These are phyloP conservation scores for Pisolithus marmoratus DNA, from an alignment of 768 basidiomycete species.

Conservation along the genomic window DNA sequence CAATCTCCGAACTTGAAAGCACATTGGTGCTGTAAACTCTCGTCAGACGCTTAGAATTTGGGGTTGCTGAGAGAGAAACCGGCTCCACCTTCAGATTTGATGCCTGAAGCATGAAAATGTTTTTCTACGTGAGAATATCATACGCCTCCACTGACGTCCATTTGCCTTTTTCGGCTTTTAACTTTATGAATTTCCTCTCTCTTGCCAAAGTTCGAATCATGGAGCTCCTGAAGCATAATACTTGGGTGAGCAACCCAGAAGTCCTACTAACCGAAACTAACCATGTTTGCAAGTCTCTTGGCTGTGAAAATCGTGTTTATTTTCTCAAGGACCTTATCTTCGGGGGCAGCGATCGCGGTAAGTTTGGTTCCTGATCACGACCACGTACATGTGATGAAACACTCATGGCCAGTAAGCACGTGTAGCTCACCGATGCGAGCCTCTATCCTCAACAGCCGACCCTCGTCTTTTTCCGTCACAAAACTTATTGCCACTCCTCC, in stretches of 20 bases:
- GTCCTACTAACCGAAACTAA: slow-evolving; percentile 30
- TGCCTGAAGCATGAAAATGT: background rate
- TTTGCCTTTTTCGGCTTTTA: slow-evolving; percentile 36
- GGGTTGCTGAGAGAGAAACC: background rate
- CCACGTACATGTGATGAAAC: slow-evolving; percentile 1
- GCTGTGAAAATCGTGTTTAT: slow-evolving; percentile 89
- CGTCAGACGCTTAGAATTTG: background rate
- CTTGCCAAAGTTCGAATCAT: slow-evolving; percentile 85
- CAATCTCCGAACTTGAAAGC: background rate
- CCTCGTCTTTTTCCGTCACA: slow-evolving; percentile 90
- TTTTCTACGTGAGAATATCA: background rate
- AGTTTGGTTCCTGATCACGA: slow-evolving; percentile 59
- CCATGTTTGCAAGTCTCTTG: slow-evolving; percentile 92
- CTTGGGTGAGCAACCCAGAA: background rate
- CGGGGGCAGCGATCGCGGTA: slow-evolving; percentile 67
- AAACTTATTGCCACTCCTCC: slow-evolving; percentile 91
- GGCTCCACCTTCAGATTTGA: slow-evolving; percentile 4
- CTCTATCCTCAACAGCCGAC: slow-evolving; percentile 78
- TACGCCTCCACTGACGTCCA: background rate
- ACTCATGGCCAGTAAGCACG: background rate
- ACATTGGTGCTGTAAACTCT: background rate
- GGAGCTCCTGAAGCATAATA: slow-evolving; percentile 53
- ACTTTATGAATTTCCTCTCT: slow-evolving; percentile 77
- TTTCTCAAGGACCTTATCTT: slow-evolving; percentile 75
- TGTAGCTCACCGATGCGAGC: slow-evolving; percentile 67